A percentile compares a stretch with the other conserved stretches of the same genome.
These are phyloP conservation scores for Plasmodium fragile DNA, from an alignment of 169 alveolate genomes.

Conservation along the genomic window DNA sequence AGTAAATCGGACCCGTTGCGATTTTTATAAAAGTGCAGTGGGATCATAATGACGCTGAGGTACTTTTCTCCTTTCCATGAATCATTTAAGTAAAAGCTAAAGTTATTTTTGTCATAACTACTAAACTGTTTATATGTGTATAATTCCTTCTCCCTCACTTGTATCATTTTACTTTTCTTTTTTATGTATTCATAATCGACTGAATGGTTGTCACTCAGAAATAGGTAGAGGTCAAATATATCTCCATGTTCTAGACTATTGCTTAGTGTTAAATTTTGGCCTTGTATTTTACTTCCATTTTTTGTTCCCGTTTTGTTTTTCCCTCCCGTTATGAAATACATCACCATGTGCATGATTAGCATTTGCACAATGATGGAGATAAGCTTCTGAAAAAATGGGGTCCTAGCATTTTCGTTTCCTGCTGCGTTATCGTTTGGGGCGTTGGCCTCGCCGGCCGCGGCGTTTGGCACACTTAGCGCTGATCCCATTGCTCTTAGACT, in stretches of 20 bases:
- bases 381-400: slow-evolving; percentile 71
- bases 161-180: slow-evolving; percentile 60
- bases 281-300: slow-evolving; percentile 17
- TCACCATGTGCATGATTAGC: slow-evolving; percentile 78
- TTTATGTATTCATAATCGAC: slow-evolving; percentile 61
- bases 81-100: slow-evolving; percentile 53
- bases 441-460: not conserved
- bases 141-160: slow-evolving; percentile 73
- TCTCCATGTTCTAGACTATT: slow-evolving; percentile 78
- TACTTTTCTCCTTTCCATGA: slow-evolving; percentile 74
- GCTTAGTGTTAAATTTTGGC: slow-evolving; percentile 35
- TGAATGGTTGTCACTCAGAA: slow-evolving; percentile 77
- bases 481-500: slow-evolving; percentile 14
- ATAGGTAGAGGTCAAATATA: slow-evolving; percentile 75
- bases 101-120: slow-evolving; percentile 25
- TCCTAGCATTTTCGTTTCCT: slow-evolving; percentile 55
- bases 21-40: slow-evolving; percentile 46
- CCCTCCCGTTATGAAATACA: slow-evolving; percentile 82
- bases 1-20: not conserved
- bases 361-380: slow-evolving; percentile 70
- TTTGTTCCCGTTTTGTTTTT: slow-evolving; percentile 39
- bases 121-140: slow-evolving; percentile 25
- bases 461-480: slow-evolving; percentile 8
- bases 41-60: slow-evolving; percentile 44
- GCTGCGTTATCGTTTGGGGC: not conserved